These are phyloP conservation scores for Mimosa bimucronata DNA, from an alignment of 306 rosid species.

Conservation along the genomic window DNA sequence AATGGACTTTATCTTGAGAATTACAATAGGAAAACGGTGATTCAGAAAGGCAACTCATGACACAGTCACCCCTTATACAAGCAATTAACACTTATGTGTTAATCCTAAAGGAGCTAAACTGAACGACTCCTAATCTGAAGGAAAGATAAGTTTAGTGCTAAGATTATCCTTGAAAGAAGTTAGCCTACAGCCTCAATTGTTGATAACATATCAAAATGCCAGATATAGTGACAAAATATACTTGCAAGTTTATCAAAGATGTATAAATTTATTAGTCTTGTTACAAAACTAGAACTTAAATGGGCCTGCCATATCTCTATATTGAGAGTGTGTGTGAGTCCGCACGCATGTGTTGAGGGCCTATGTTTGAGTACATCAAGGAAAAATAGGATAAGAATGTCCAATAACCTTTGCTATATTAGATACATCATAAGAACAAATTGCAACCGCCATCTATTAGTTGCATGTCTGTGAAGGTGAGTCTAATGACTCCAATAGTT, in stretches of 20 bases:
- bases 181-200: not conserved
- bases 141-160: not conserved
- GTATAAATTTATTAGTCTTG: not conserved
- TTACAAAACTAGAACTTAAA: not conserved
- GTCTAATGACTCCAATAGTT: not conserved
- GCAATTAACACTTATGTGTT: not conserved
- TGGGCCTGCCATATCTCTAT: not conserved
- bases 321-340: not conserved
- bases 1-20: slow-evolving; percentile 9
- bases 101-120: not conserved
- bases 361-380: not conserved
- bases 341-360: not conserved
- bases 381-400: not conserved
- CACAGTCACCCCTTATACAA: not conserved
- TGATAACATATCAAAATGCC: not conserved
- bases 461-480: not conserved
- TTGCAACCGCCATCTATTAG: not conserved
- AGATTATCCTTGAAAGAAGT: not conserved
- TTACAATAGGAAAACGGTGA: slow-evolving; percentile 5
- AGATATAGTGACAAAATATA: not conserved
- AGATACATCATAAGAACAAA: not conserved
- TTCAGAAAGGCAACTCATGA: slow-evolving; percentile 6
- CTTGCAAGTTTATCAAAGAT: not conserved
- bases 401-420: not conserved
- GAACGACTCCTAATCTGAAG: not conserved